A percentile compares a stretch with the other conserved stretches of the same genome.
Conservation (phyloP, 345 rosid genomes). For the Leavenworthia alabamica region DNA sequence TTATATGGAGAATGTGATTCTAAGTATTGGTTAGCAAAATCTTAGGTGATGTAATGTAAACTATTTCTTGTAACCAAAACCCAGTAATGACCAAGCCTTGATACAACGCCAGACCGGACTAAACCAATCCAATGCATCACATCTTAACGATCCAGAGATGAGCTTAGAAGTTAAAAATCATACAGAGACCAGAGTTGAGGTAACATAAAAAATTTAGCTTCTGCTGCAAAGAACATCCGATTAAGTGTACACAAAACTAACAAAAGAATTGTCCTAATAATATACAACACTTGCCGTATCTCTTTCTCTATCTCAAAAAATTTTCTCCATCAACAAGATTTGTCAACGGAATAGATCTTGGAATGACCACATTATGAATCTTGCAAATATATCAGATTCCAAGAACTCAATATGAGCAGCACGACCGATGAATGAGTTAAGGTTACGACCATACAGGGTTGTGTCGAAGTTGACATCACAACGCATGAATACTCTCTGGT, state of each 20-base stretch:
- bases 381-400: constrained; percentile 80
- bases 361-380: constrained; percentile 96
- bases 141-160: not conserved
- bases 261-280: constrained; percentile 22
- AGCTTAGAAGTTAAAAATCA: constrained; percentile 1
- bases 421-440: constrained; percentile 78
- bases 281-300: constrained; percentile 23
- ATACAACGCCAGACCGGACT: not conserved
- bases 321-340: not conserved
- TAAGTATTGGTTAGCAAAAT: not conserved
- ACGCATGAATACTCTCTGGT: constrained; percentile 74
- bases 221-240: not conserved
- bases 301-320: constrained; percentile 1
- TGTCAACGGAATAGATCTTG: constrained; percentile 55
- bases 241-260: constrained; percentile 15
- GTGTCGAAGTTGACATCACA: constrained; percentile 93
- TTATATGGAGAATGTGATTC: constrained; percentile 8
- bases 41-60: constrained; percentile 23
- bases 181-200: not conserved
- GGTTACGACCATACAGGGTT: constrained; percentile 68
- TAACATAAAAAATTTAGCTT: not conserved
- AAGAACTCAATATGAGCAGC: constrained; percentile 97
- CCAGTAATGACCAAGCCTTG: not conserved
- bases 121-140: not conserved
- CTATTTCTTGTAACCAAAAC: constrained; percentile 22